These are phyloP conservation scores for Lomentospora prolificans DNA, from an alignment of 2,329 filamentous ascomycete species.

Conservation along the genomic window DNA sequence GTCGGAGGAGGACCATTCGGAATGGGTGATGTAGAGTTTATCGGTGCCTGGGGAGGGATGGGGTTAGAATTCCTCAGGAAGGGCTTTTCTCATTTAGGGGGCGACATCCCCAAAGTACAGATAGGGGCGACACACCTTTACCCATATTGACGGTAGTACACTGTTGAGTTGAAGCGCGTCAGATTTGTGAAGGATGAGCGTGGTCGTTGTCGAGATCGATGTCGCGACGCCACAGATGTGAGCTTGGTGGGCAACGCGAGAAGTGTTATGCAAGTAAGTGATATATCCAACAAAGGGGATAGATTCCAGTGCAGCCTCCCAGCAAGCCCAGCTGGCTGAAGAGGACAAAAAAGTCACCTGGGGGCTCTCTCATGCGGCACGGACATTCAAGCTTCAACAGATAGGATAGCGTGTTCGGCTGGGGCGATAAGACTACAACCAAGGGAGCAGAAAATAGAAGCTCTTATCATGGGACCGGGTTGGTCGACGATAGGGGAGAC, in stretches of 20 bases:
- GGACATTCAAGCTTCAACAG: too few relatives aligned
- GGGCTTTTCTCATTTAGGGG: too few relatives aligned
- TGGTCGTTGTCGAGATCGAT: neutral
- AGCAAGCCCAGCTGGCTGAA: neutral
- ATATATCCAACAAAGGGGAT: neutral
- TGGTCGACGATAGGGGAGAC: too few relatives aligned
- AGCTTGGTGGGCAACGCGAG: neutral
- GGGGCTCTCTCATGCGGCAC: too few relatives aligned
- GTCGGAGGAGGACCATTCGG: slow-evolving; percentile 90
- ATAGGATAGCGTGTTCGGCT: too few relatives aligned
- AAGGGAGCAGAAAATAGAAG: too few relatives aligned
- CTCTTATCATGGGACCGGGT: too few relatives aligned
- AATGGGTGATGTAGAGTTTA: slow-evolving; percentile 72
- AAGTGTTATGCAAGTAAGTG: neutral
- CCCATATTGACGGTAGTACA: slow-evolving; percentile 10
- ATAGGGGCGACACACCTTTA: slow-evolving; percentile 11
- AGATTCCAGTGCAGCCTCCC: neutral
- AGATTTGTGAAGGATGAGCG: too few relatives aligned
- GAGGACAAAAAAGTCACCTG: too few relatives aligned
- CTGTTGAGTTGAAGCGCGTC: neutral
- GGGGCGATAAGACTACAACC: too few relatives aligned
- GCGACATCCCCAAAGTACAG: too few relatives aligned
- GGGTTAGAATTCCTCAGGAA: neutral
- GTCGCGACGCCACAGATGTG: neutral
- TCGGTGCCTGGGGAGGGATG: slow-evolving; percentile 26